Evolutionary conservation across 331 rosid genomes (phyloP).

Genomic region (Malus hybrid): DNA sequence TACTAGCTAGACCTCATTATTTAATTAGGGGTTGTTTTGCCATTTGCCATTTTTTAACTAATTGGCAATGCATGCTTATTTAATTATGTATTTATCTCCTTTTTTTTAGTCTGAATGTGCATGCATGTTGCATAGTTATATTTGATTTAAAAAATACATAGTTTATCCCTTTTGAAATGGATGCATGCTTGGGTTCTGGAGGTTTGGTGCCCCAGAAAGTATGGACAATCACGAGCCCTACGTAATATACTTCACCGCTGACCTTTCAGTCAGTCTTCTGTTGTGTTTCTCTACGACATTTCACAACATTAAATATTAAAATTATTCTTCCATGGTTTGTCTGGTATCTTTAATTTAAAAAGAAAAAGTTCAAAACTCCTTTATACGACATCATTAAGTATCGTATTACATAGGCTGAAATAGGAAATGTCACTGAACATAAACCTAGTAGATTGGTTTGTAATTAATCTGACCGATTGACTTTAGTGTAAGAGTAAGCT

Average conservation of each 20-base stretch:
- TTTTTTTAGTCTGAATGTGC: neutral
- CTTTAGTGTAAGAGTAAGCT: no score
- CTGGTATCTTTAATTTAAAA: neutral
- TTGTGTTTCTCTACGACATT: neutral
- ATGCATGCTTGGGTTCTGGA: constrained; percentile 5
- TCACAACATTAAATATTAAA: neutral
- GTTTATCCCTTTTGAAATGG: constrained; percentile 10
- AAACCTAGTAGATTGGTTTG: no score
- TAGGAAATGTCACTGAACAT: neutral
- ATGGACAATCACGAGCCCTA: constrained; percentile 32
- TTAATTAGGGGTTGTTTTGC: constrained; percentile 5
- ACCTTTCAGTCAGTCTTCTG: neutral
- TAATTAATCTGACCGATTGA: no score
- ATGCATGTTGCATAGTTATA: neutral
- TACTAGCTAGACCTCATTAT: neutral
- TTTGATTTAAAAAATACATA: constrained; percentile 18
- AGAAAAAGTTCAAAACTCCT: neutral
- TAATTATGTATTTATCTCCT: neutral
- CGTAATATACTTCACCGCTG: neutral
- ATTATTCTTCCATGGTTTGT: neutral
- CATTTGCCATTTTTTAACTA: constrained; percentile 18
- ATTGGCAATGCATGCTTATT: neutral
- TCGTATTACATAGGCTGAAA: neutral
- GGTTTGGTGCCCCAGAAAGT: constrained; percentile 39
- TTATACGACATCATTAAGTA: neutral